A percentile compares a stretch with the other conserved stretches of the same genome.
phyloP scores from a whole-genome alignment of 2,329 filamentous ascomycete species.

The Nothomitra cinnamomea region DNA sequence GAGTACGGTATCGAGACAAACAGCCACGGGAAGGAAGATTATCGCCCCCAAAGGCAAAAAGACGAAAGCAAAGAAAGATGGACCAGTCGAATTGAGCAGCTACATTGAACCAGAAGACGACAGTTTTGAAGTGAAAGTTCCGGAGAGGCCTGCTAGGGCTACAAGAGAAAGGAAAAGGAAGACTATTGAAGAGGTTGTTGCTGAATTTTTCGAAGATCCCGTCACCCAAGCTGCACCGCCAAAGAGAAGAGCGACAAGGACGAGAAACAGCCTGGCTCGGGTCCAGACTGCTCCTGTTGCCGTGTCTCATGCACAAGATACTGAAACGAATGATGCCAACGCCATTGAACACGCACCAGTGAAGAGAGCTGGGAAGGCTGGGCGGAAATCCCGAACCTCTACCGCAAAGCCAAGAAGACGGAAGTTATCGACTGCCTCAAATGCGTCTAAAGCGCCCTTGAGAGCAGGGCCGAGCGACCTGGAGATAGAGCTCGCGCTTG shows the following conservation, averaged over 20 bases:
- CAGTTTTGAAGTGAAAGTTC: constrained; percentile 12
- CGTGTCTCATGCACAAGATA: background rate
- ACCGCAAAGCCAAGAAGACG: constrained; percentile 23
- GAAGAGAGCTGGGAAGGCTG: constrained; percentile 27
- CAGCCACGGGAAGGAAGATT: constrained; percentile 23
- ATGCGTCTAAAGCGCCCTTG: constrained; percentile 29
- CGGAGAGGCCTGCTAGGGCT: constrained; percentile 18
- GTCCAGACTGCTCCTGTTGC: background rate
- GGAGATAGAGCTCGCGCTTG: constrained; percentile 47
- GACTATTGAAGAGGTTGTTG: constrained; percentile 38
- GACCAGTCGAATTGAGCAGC: constrained; percentile 28
- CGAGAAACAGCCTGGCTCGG: constrained; percentile 3
- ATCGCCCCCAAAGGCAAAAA: constrained; percentile 27
- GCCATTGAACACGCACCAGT: background rate
- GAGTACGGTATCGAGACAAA: constrained; percentile 24
- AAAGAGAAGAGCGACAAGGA: constrained; percentile 19
- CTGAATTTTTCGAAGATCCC: constrained; percentile 11
- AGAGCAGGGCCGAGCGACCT: constrained; percentile 36
- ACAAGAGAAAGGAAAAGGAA: constrained; percentile 40
- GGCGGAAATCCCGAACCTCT: constrained; percentile 23
- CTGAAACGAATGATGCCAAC: background rate
- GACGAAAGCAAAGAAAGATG: constrained; percentile 36
- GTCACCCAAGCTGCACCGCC: constrained; percentile 19
- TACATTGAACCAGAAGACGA: constrained; percentile 19
- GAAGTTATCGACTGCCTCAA: constrained; percentile 31